Conservation (phyloP, 768 basidiomycete genomes). For the Mycena olivaceomarginata region DNA sequence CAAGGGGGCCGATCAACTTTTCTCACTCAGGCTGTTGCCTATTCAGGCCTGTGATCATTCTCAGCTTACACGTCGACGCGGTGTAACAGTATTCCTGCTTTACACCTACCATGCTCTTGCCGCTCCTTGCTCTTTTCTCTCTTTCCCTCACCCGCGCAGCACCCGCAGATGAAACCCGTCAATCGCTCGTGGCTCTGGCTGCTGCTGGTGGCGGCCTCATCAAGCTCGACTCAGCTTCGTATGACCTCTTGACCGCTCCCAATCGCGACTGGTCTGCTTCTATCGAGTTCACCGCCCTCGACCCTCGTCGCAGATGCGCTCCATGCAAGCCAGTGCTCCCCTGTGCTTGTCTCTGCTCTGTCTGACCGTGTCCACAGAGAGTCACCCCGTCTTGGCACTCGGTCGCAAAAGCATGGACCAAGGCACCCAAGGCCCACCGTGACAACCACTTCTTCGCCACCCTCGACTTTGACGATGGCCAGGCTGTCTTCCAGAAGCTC, state of each 20-base stretch:
- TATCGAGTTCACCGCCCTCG: conserved; percentile 93
- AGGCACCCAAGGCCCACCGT: conserved; percentile 74
- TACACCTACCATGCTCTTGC: conserved; percentile 46
- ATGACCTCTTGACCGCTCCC: conserved; percentile 84
- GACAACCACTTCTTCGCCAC: conserved; percentile 95
- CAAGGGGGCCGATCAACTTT: too few relatives aligned
- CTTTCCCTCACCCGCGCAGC: conserved; percentile 58
- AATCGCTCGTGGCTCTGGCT: conserved; percentile 83
- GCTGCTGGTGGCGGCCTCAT: conserved; percentile 86
- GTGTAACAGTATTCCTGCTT: background rate
- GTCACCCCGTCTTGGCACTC: conserved; percentile 88
- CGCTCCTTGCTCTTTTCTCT: conserved; percentile 50
- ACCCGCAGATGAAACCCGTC: conserved; percentile 56
- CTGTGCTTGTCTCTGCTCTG: background rate
- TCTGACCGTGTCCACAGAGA: conserved; percentile 69
- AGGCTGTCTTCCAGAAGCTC: conserved; percentile 89
- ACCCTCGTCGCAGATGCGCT: conserved; percentile 86
- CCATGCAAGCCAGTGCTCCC: conserved; percentile 88
- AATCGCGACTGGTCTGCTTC: conserved; percentile 92
- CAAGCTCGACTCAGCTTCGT: conserved; percentile 83
- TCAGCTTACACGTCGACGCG: conserved; percentile 52
- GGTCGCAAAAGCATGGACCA: conserved; percentile 90
- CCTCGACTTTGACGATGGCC: conserved; percentile 89
- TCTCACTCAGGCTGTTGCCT: too few relatives aligned
- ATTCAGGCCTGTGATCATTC: background rate